A percentile compares a stretch with the other conserved stretches of the same genome.
These are phyloP conservation scores for Phialophora tarda DNA, from an alignment of 2,329 filamentous ascomycete species.

Conservation along the genomic window DNA sequence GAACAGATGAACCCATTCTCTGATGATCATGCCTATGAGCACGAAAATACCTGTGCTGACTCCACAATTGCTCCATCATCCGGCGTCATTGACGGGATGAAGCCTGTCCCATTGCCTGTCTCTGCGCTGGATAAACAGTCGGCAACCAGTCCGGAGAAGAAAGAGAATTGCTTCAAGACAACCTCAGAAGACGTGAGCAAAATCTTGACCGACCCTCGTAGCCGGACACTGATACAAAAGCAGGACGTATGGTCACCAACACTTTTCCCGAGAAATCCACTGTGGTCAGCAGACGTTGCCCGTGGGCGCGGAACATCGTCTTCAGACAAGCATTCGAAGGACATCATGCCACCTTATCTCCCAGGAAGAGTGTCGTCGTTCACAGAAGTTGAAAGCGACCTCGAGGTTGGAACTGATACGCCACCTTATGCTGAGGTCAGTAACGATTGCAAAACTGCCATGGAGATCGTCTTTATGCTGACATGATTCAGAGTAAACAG, in stretches of 20 bases:
- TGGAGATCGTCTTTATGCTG: not conserved
- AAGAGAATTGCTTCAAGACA: not conserved
- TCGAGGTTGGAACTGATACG: not conserved
- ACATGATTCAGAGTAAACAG: not conserved
- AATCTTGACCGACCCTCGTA: not conserved
- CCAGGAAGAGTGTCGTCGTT: not conserved
- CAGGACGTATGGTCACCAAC: conserved; percentile 2
- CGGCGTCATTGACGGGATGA: not conserved
- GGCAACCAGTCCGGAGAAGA: not conserved
- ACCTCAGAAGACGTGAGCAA: conserved; percentile 4
- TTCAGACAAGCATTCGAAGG: not conserved
- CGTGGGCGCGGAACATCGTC: conserved; percentile 9
- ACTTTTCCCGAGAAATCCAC: not conserved
- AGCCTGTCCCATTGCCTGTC: not conserved
- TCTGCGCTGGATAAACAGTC: not conserved
- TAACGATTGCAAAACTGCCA: not conserved
- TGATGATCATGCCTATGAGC: not conserved
- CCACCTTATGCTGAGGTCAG: conserved; percentile 4
- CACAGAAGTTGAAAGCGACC: conserved; percentile 7
- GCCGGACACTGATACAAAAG: not conserved
- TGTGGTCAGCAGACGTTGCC: conserved; percentile 27
- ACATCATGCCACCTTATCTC: not conserved
- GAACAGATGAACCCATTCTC: conserved; percentile 2
- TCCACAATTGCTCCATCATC: conserved; percentile 2
- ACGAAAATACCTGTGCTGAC: not conserved